A percentile compares a stretch with the other conserved stretches of the same genome.
These are phyloP conservation scores for Marasmius fiardii DNA, from an alignment of 1,284 basidiomycete species.

Conservation along the genomic window DNA sequence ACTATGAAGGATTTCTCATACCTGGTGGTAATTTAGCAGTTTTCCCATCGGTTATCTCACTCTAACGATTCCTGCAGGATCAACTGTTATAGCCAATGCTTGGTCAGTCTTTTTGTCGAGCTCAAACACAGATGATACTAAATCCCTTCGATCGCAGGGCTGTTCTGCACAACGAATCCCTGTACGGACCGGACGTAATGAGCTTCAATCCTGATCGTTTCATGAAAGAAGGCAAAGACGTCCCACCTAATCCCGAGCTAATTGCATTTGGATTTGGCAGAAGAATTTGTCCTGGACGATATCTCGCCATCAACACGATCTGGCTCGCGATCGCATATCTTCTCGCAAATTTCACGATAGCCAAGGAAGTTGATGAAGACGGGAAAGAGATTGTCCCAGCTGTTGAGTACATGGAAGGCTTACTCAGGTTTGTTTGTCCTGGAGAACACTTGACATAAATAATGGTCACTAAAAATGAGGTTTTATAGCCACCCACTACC, in stretches of 20 bases:
- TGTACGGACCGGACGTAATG: conserved; percentile 23
- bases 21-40: conserved; percentile 16
- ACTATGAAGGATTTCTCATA: conserved; percentile 22
- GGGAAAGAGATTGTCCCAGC: conserved; percentile 15
- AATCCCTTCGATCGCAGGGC: too few relatives aligned
- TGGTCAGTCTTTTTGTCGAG: conserved; percentile 14
- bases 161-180: too few relatives aligned
- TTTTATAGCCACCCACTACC: too few relatives aligned
- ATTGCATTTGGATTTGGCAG: conserved; percentile 24
- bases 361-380: conserved; percentile 15
- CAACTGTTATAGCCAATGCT: conserved; percentile 18
- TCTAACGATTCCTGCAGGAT: too few relatives aligned
- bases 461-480: too few relatives aligned
- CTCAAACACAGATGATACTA: conserved; percentile 27
- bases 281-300: conserved; percentile 29
- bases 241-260: conserved; percentile 17
- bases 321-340: conserved; percentile 28
- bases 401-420: conserved; percentile 15
- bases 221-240: conserved; percentile 17
- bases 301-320: conserved; percentile 24
- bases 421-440: conserved; percentile 22
- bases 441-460: too few relatives aligned
- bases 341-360: conserved; percentile 22
- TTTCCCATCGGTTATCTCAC: too few relatives aligned
- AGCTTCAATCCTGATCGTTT: conserved; percentile 28